phyloP scores from a whole-genome alignment of 1,139 yeast genomes.

The Saccharomyces hybrid region DNA sequence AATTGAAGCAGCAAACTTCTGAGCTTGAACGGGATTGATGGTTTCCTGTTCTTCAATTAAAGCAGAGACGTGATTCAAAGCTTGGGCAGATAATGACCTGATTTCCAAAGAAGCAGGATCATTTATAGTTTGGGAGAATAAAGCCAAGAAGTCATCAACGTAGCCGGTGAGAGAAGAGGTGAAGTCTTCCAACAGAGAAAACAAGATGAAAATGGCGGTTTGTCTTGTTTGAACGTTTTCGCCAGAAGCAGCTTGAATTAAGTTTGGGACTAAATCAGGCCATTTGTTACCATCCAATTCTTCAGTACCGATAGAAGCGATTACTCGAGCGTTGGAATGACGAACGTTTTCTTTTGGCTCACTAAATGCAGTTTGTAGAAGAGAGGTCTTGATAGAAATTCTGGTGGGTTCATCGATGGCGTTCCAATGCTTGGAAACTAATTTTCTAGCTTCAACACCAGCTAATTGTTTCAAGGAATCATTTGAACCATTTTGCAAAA shows the following conservation, averaged over 20 bases:
- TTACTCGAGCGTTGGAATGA: constrained; percentile 84
- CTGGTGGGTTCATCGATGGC: constrained; percentile 46
- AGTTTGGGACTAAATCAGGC: constrained; percentile 68
- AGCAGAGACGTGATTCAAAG: constrained; percentile 70
- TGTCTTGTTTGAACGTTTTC: constrained; percentile 61
- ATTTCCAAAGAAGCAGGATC: constrained; percentile 64
- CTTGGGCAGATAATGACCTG: constrained; percentile 76
- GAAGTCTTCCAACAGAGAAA: constrained; percentile 71
- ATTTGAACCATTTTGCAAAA: constrained; percentile 49
- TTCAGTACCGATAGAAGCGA: constrained; percentile 73
- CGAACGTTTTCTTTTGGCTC: constrained; percentile 64
- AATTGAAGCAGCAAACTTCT: constrained; percentile 56
- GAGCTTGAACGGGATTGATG: constrained; percentile 43
- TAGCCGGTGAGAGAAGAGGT: constrained; percentile 55
- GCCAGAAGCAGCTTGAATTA: constrained; percentile 64
- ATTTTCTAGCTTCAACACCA: constrained; percentile 91
- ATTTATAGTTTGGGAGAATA: constrained; percentile 60
- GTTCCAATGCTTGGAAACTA: constrained; percentile 68
- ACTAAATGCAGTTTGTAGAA: constrained; percentile 63
- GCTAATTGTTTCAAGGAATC: constrained; percentile 61
- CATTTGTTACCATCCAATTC: constrained; percentile 66
- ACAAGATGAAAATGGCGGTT: constrained; percentile 74
- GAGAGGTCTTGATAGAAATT: constrained; percentile 55
- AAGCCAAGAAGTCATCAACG: constrained; percentile 57
- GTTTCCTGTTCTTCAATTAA: constrained; percentile 52